Evolutionary conservation across 179 eudicot genomes (phyloP), one percentile per base, ranked within the genome.

Genomic region (Patellifolia procumbens): DNA sequence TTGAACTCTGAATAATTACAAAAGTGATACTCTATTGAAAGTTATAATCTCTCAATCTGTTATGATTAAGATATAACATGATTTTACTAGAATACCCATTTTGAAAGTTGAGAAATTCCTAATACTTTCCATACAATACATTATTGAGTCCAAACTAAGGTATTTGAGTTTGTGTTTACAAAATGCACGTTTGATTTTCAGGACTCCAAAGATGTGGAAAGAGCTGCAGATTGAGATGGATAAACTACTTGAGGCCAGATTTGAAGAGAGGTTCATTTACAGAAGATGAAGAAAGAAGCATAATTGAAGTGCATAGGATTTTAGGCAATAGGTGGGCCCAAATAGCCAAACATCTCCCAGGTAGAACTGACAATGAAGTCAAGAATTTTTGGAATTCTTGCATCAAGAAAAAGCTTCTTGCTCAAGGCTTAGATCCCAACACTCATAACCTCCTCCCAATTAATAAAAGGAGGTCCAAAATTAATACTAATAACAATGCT

Each of bases 331-430:
- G 93, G 63, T 92, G 97, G 97, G 95, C 97, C 39, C 97, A 92
- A 64, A 91, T 92, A 60, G 97, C 97, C 22, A 92, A 91, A 63
- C 96, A 92, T 61, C 76, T 92, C 46, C 96, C 97, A 0, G 97
- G 97, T 7, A 85, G 97, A 79, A 92, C 97, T 0, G 97, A 92
- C 72, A 91, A 92, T 59, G 97, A 92, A 73, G 92, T 92, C 4
- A 92, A 92, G 83, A 92, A 92, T 78, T 92, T 89, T 68, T 92
- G 97, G 97, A 92, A 92, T 77, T 92, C 97, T 19, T 89, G 91
- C 86, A 89, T 92, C 74, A 92, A 91, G 87, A 92, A 92, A 67
- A 92, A 89, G 81, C 97, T 92, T 69, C 82, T 92, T 53, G 89
- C 97, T 66, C 93, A 89, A 75, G 97, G 97, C 24, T 79, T 91